Base-by-base conservation (phyloP, 2,329 filamentous ascomycete genomes). In the Parafenestella ontariensis region DNA sequence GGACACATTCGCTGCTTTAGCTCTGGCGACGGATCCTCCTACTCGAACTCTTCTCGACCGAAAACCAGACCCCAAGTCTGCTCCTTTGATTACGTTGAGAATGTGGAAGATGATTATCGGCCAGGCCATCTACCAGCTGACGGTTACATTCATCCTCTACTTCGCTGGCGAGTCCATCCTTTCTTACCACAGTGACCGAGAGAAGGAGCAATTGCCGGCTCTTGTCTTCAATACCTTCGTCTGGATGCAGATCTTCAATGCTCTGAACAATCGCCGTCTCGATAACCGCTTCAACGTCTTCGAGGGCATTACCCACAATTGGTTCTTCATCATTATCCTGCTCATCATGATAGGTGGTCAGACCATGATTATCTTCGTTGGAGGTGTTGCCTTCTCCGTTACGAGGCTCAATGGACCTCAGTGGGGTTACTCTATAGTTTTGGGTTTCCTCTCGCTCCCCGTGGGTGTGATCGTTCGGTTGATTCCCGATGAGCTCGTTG, bases 81-180 rank as follows among this genome's bases (percentile, higher is more conserved):
- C 89, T 6, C 83, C 89, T 1, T 80, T 94, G 5, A 95, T 98
- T 65, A 96, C 92, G 1, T 81, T 89, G 29, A 93, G 89, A 17
- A 98, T 98, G 94, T 74, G 94, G 94, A 98, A 98, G 82, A 98
- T 98, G 94, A 97, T 98, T 58, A 84, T 96, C 40, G 94, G 93
- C 2, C 92, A 98, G 75, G 87, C 92, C 1, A 82, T 96, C 53
- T 98, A 95, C 76, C 93, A 98, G 75, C 85, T 98, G 0, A 81
- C 82, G 4, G 86, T 88, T 20, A 89, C 92, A 0, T 89, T 97
- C 62, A 82, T 94, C 58, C 83, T 97, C 21, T 93, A 93, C 78
- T 98, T 93, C 65, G 91, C 85, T 28, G 86, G 83, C 45, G 77
- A 76, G 54, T 78, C 69, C 29, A 86, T 91, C 13, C 81, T 91